Evolutionary conservation across 306 rosid genomes (phyloP), one percentile per base, ranked within the genome.

Genomic region (Hippophae tibetana): DNA sequence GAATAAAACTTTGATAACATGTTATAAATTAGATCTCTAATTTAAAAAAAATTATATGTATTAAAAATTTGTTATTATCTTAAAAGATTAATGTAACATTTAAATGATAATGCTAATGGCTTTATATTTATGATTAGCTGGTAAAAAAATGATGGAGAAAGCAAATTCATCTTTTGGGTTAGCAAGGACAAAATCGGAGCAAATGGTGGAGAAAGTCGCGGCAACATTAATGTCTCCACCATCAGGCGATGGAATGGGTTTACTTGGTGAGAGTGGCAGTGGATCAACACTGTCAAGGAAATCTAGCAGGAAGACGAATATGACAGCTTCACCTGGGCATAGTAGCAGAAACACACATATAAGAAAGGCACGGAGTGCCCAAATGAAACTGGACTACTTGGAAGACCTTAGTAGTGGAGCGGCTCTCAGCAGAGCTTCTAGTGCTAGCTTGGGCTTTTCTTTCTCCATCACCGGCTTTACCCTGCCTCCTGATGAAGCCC

Each of bases 381-480:
- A 93, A 62, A 40, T 92, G 72, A 92, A 83, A 82, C 40, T 84
- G 10, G 97, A 88, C 38, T 31, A 31, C 1, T 9, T 88, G 23
- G 96, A 84, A 58, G 99, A 93, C 27, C 47, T 86, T 43, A 73
- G 68, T 45, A 86, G 84, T 31, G 97, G 99, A 5, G 94, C 97
- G 0, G 95, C 90, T 14, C 82, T 93, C 0, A 93, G 99, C 56
- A 66, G 99, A 59, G 99, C 97, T 12, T 88, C 97, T 1, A 93
- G 99, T 68, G 99, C 99, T 26, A 88, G 97, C 79, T 69, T 93
- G 77, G 99, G 99, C 5, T 78, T 93, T 43, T 93, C 99, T 0
- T 88, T 93, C 74, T 86, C 95, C 18, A 88, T 93, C 81, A 88
- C 95, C 23, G 99, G 99, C 42, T 93, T 93, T 82, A 64, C 84